Base-by-base conservation (phyloP, 345 rosid genomes). In the Clausena lansium region DNA sequence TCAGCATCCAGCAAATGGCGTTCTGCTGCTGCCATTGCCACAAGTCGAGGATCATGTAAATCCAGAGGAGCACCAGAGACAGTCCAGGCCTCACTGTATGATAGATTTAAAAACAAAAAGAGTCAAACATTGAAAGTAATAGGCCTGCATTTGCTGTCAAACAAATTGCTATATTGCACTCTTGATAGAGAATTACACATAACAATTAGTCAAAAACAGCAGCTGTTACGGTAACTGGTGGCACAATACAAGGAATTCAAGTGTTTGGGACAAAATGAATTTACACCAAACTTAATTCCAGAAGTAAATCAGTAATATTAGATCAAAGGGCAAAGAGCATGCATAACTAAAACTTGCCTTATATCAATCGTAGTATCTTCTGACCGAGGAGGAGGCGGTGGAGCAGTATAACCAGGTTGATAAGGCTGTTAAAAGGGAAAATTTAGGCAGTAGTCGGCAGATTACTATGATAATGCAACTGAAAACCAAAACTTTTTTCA, bases 1-100 rank as follows among this genome's bases (percentile, higher is more conserved):
- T 96, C 98, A 28, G 90, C 89, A 73, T 96, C 99, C 88, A 94
- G 77, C 76, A 94, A 91, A 88, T 87, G 97, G 57, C 90, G 94
- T 75, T 96, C 99, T 28, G 98, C 97, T 22, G 97, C 94, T 5
- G 98, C 95, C 86, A 94, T 90, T 73, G 98, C 98, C 81, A 89
- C 69, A 83, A 96, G 83, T 27, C 92, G 94, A 74, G 98, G 98
- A 61, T 96, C 95, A 59, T 78, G 93, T 81, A 96, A 78, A 84
- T 96, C 97, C 81, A 92, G 76, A 25, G 94, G 90, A 76, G 88
- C 87, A 60, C 98, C 98, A 73, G 91, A 80, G 70, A 90, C 81
- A 74, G 97, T 89, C 98, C 94, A 92, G 75, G 85, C 88, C 50
- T 91, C 94, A 75, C 98, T 94, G 86, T 38, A 41, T 0, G 38